Conservation (phyloP, 2,329 filamentous ascomycete genomes). For the Xylariaceae sp. region DNA sequence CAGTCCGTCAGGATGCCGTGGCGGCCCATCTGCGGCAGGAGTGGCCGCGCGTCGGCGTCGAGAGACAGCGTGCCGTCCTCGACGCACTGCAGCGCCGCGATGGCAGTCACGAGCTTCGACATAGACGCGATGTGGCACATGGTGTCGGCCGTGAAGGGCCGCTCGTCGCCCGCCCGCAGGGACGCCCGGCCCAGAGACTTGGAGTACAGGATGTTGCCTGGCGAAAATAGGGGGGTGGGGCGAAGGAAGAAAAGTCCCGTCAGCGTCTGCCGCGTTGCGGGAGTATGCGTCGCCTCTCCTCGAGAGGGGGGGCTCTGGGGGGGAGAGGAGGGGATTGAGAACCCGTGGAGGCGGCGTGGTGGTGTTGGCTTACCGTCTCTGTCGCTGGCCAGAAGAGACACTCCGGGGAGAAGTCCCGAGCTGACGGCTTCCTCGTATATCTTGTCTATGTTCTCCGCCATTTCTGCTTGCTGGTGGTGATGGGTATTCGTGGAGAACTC, state of each 20-base stretch:
- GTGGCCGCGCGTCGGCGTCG: conserved; percentile 33
- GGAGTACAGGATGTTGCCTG: conserved; percentile 9
- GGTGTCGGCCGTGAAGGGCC: conserved; percentile 15
- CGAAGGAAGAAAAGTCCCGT: not conserved
- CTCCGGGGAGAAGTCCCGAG: not conserved
- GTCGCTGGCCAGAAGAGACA: not conserved
- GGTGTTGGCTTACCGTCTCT: not conserved
- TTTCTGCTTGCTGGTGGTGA: no score
- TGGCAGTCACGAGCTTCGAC: conserved; percentile 25
- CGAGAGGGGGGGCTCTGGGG: no score
- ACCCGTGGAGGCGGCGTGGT: no score
- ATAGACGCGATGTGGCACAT: conserved; percentile 15
- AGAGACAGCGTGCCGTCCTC: conserved; percentile 42
- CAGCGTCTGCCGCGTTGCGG: not conserved
- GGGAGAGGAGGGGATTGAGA: no score
- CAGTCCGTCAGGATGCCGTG: conserved; percentile 42
- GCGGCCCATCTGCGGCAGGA: conserved; percentile 40
- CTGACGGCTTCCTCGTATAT: not conserved
- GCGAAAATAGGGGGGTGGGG: not conserved
- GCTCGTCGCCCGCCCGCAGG: conserved; percentile 12
- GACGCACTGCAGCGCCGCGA: conserved; percentile 46
- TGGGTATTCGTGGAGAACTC: no score
- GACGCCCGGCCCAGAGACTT: conserved; percentile 17
- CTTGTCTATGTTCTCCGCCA: not conserved
- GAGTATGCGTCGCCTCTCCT: no score